These are phyloP conservation scores for Trichoderma simmonsii DNA, from an alignment of 2,329 filamentous ascomycete genomes.

Conservation along the genomic window DNA sequence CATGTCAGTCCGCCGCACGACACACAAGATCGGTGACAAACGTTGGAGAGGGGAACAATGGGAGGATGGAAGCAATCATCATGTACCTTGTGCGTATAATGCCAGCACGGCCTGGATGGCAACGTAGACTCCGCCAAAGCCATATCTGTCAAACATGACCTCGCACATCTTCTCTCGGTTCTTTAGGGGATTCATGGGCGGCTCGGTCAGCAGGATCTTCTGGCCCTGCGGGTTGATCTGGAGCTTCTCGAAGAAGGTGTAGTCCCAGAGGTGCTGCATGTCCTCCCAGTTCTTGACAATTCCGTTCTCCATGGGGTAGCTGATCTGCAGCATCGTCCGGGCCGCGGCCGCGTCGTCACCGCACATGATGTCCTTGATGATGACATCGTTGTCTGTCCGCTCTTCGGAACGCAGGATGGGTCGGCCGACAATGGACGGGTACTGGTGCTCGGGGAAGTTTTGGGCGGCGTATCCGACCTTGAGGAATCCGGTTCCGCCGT, in stretches of 20 bases:
- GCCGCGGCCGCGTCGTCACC: slow-evolving; percentile 96
- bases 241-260: slow-evolving; percentile 97
- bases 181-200: slow-evolving; percentile 94
- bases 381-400: slow-evolving; percentile 58
- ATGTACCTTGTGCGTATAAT: slow-evolving; percentile 85
- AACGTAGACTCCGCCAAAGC: slow-evolving; percentile 95
- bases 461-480: slow-evolving; percentile 99
- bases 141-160: slow-evolving; percentile 98
- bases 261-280: slow-evolving; percentile 99
- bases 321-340: slow-evolving; percentile 96
- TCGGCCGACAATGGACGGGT: slow-evolving; percentile 95
- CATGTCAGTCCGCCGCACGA: not conserved
- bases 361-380: slow-evolving; percentile 98
- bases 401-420: slow-evolving; percentile 97
- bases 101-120: slow-evolving; percentile 96
- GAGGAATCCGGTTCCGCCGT: slow-evolving; percentile 98
- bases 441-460: slow-evolving; percentile 99
- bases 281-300: slow-evolving; percentile 99
- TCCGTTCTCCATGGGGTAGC: slow-evolving; percentile 99
- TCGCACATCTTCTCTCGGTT: slow-evolving; percentile 98
- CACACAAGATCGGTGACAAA: not conserved
- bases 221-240: slow-evolving; percentile 83
- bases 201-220: slow-evolving; percentile 97
- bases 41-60: not conserved
- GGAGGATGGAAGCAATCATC: slow-evolving; percentile 18